Evolutionary conservation across 192 early-diverging fungal species (phyloP).

Genomic region (Ambispora gerdemannii): DNA sequence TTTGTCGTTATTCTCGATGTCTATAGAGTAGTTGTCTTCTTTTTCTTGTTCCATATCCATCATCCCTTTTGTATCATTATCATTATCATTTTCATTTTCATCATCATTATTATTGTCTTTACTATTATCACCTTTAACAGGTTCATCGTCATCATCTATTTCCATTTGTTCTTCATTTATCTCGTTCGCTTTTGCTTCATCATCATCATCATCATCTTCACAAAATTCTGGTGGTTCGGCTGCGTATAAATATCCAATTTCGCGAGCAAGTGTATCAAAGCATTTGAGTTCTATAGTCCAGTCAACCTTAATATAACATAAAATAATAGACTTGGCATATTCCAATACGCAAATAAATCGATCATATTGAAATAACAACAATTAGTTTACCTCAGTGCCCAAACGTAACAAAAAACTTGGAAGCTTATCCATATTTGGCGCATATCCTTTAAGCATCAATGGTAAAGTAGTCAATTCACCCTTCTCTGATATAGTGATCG

Average conservation of each 20-base stretch:
- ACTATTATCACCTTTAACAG: not conserved
- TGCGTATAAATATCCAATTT: constrained; percentile 65
- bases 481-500: constrained; percentile 60
- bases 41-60: not conserved
- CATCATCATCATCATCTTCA: constrained; percentile 7
- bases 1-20: too few relatives aligned
- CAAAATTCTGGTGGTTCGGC: constrained; percentile 47
- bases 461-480: constrained; percentile 72
- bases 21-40: constrained; percentile 30
- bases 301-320: constrained; percentile 54
- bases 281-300: constrained; percentile 86
- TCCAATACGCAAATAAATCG: not conserved
- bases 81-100: not conserved
- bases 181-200: too few relatives aligned
- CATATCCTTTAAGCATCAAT: constrained; percentile 76
- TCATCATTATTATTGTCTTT: constrained; percentile 5
- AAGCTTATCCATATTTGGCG: constrained; percentile 80
- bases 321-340: not conserved
- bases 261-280: constrained; percentile 69
- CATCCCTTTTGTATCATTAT: not conserved
- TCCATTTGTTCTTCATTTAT: too few relatives aligned
- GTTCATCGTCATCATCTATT: not conserved
- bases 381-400: constrained; percentile 58
- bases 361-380: not conserved
- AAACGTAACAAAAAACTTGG: constrained; percentile 80